These are phyloP conservation scores for Salix exigua DNA, from an alignment of 345 rosid genomes.

Conservation along the genomic window DNA sequence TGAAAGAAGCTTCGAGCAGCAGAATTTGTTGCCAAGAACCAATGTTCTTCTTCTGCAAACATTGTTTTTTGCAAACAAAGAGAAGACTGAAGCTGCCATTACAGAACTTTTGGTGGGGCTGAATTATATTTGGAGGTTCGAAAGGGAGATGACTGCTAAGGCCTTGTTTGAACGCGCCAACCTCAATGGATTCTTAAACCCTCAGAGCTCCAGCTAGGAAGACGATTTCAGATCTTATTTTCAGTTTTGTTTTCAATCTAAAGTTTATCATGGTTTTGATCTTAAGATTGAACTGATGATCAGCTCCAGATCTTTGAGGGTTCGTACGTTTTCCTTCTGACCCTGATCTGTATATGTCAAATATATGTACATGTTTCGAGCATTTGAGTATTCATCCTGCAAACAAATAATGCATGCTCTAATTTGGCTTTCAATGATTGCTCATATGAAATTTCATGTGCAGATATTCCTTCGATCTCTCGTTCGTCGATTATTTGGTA, in stretches of 20 bases:
- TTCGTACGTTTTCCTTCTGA: slow-evolving; percentile 17
- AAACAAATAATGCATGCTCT: slow-evolving; percentile 5
- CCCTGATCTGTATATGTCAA: slow-evolving; percentile 30
- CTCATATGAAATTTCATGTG: slow-evolving; percentile 20
- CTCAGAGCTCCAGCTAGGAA: slow-evolving; percentile 34
- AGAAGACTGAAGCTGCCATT: slow-evolving; percentile 89
- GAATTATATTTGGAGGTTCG: slow-evolving; percentile 94
- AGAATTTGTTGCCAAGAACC: slow-evolving; percentile 40
- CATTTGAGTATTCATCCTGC: slow-evolving; percentile 16
- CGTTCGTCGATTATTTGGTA: background rate
- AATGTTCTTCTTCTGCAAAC: slow-evolving; percentile 79
- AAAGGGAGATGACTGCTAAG: slow-evolving; percentile 90
- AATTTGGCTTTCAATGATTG: slow-evolving; percentile 6
- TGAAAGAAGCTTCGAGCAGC: slow-evolving; percentile 92
- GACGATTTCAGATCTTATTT: background rate
- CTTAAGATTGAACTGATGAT: slow-evolving; percentile 35
- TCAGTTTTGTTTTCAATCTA: slow-evolving; percentile 18
- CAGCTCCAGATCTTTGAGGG: slow-evolving; percentile 30
- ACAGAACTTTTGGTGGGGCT: slow-evolving; percentile 90
- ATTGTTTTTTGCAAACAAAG: slow-evolving; percentile 66
- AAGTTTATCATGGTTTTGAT: slow-evolving; percentile 22
- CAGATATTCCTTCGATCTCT: slow-evolving; percentile 10
- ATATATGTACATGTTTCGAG: slow-evolving; percentile 27
- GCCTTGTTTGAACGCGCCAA: slow-evolving; percentile 64
- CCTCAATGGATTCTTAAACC: slow-evolving; percentile 32